phyloP scores from a whole-genome alignment of 495 filamentous ascomycete species.

The Xylaria longipes region DNA sequence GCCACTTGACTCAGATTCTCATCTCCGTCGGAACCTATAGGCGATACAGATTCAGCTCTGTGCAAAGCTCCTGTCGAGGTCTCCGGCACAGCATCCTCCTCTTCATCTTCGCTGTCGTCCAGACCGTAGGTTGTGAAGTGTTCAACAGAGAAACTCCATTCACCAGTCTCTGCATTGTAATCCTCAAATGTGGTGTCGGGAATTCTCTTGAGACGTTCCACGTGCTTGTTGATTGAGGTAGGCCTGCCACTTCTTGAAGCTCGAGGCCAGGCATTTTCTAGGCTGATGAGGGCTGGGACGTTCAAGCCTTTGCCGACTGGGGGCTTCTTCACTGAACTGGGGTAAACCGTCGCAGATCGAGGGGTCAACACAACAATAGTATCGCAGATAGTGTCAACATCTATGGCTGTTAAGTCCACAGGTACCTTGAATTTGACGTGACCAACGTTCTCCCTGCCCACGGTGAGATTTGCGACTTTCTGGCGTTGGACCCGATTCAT shows the following conservation, averaged over 20 bases:
- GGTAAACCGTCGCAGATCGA: slow-evolving; percentile 86
- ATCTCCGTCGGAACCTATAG: slow-evolving; percentile 58
- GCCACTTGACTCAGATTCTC: slow-evolving; percentile 82
- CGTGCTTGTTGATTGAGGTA: slow-evolving; percentile 71
- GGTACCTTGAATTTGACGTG: slow-evolving; percentile 78
- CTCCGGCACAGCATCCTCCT: slow-evolving; percentile 54
- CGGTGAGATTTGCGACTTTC: slow-evolving; percentile 71
- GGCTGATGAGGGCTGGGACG: slow-evolving; percentile 80
- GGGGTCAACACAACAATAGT: slow-evolving; percentile 74
- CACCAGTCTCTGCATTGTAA: slow-evolving; percentile 78
- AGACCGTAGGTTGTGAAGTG: slow-evolving; percentile 98
- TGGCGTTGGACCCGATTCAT: slow-evolving; percentile 77
- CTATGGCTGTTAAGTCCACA: slow-evolving; percentile 77
- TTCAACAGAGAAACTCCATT: slow-evolving; percentile 89
- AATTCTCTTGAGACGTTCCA: slow-evolving; percentile 79
- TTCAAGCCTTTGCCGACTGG: slow-evolving; percentile 85
- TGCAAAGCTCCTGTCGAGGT: not conserved
- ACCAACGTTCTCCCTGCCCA: slow-evolving; percentile 83
- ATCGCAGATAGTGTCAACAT: slow-evolving; percentile 73
- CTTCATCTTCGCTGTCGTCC: slow-evolving; percentile 82
- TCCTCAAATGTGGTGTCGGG: slow-evolving; percentile 77
- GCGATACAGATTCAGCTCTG: not conserved
- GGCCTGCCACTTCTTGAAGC: slow-evolving; percentile 60
- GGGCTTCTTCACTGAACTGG: slow-evolving; percentile 75
- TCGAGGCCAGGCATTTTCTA: slow-evolving; percentile 92